These are phyloP conservation scores for Boletus tomentosulus DNA, from an alignment of 768 basidiomycete species.

Conservation along the genomic window DNA sequence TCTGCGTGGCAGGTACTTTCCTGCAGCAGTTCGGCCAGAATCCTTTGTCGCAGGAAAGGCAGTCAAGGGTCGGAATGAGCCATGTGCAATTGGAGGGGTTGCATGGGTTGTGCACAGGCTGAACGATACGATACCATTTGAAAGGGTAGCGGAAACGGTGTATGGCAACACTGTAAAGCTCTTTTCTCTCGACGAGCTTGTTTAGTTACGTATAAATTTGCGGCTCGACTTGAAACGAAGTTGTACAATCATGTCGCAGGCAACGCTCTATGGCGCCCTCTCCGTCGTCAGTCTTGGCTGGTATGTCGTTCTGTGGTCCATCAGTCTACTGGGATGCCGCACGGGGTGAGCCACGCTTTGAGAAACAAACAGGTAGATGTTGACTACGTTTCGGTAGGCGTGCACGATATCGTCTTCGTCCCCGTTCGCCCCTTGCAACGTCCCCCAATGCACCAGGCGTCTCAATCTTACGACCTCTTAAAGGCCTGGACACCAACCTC, in stretches of 20 bases:
- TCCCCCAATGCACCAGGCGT: slow-evolving; percentile 72
- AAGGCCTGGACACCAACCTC: slow-evolving; percentile 92
- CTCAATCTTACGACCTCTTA: slow-evolving; percentile 89
- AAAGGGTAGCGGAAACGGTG: slow-evolving; percentile 50
- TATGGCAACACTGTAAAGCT: slow-evolving; percentile 63
- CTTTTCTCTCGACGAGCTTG: slow-evolving; percentile 47
- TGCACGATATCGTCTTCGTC: slow-evolving; percentile 65
- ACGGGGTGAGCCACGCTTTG: slow-evolving; percentile 53
- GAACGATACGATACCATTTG: slow-evolving; percentile 44
- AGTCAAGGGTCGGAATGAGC: slow-evolving; percentile 79
- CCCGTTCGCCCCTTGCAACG: slow-evolving; percentile 56
- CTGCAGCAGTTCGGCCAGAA: slow-evolving; percentile 50
- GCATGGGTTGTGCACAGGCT: slow-evolving; percentile 65
- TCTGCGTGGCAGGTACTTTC: slow-evolving; percentile 48
- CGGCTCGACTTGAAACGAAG: neutral
- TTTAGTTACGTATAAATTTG: slow-evolving; percentile 15
- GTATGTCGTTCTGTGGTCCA: slow-evolving; percentile 59
- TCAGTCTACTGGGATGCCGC: slow-evolving; percentile 63
- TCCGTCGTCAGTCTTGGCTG: slow-evolving; percentile 50
- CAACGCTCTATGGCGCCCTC: slow-evolving; percentile 9
- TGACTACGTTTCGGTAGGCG: slow-evolving; percentile 46
- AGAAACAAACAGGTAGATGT: neutral
- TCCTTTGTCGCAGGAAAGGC: slow-evolving; percentile 53
- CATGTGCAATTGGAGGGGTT: slow-evolving; percentile 57
- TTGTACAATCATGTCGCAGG: slow-evolving; percentile 11